These are phyloP conservation scores for Candida piceae DNA, from an alignment of 805 yeast species.

Conservation along the genomic window DNA sequence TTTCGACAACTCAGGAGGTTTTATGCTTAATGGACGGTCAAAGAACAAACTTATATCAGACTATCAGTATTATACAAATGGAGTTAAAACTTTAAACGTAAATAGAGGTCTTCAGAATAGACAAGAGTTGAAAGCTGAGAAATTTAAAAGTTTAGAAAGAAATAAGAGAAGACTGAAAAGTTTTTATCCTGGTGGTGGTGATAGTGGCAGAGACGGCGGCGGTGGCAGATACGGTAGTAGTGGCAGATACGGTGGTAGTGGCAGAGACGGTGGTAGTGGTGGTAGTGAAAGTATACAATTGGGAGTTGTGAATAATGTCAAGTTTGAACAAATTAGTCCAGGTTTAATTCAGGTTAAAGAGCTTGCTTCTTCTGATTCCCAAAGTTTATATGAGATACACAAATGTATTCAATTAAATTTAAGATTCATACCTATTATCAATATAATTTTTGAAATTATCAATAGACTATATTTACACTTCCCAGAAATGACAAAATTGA, in stretches of 20 bases:
- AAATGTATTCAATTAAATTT: slow-evolving; percentile 11
- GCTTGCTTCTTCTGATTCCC: not conserved
- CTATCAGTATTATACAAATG: slow-evolving; percentile 18
- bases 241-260: no score
- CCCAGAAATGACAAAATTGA: slow-evolving; percentile 5
- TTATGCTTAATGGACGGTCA: no score
- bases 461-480: slow-evolving; percentile 7
- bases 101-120: slow-evolving; percentile 11
- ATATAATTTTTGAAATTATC: slow-evolving; percentile 12
- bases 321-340: no score
- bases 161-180: not conserved
- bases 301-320: no score
- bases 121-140: not conserved
- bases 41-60: slow-evolving; percentile 5
- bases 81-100: slow-evolving; percentile 12
- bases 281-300: no score
- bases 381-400: slow-evolving; percentile 6
- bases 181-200: not conserved
- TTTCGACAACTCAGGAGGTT: not conserved
- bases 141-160: slow-evolving; percentile 1
- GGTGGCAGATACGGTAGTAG: no score
- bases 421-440: slow-evolving; percentile 10
- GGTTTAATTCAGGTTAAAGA: no score
- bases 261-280: no score
- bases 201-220: not conserved